Evolutionary conservation across 371 early-diverging fungal genomes (phyloP), one percentile per base, ranked within the genome.

Genomic region (Antonospora locustae): DNA sequence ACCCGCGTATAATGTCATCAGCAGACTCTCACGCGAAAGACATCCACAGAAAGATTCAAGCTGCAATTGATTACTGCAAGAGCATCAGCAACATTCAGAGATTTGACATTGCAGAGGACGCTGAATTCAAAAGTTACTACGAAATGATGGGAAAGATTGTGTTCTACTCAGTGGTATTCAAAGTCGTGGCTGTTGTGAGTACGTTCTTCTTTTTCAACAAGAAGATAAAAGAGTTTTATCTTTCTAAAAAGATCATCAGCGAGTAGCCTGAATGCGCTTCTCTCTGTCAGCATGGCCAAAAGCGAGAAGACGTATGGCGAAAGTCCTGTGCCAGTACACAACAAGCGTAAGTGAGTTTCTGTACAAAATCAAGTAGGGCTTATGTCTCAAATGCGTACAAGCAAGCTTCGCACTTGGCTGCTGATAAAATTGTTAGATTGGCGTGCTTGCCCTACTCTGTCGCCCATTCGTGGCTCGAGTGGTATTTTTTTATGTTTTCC

Each of bases 161-260:
- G 17, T 40, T 60, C n/a, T 44, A 50, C 14, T 48, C 48, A 14
- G 58, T 55, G 11, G 41, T 70, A 2, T 40, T 66, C 22, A 70
- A 66, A 49, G 65, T 69, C 17, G 55, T 47, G 5, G 55, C 59
- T 11, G 44, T 69, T 37, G 38, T 65, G 30, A 51, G 49, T 22
- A 65, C 70, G 12, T 55, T 69, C 30, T n/a, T 65, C 22, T 50
- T 58, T 48, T 51, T 69, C 45, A 65, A 69, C 43, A 59, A 44
- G 38, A 62, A 59, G 25, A 52, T 65, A 41, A 64, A 65, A 37
- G 32, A 65, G 11, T 69, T 69, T 43, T 69, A 65, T 51, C 24
- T 65, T 29, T 43, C 50, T 30, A 61, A 65, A 30, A 69, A 65
- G 50, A 69, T 69, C 41, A 60, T 61, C 28, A 61, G n/a, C n/a